phyloP scores from a whole-genome alignment of 495 filamentous ascomycete genomes.

The Neurospora terricola region DNA sequence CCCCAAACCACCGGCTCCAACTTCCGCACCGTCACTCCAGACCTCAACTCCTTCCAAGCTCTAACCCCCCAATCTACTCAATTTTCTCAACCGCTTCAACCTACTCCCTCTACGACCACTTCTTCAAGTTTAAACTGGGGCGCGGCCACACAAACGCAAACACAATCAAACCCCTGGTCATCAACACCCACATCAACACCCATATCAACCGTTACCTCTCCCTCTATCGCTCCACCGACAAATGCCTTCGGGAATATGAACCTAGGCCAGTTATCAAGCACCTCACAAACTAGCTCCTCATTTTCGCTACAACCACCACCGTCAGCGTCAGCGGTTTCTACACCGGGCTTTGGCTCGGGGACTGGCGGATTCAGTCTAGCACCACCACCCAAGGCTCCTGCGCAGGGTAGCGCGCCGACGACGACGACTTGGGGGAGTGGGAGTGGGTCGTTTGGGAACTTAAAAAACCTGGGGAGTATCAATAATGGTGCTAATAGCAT shows the following conservation, averaged over 20 bases:
- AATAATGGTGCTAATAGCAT: background rate
- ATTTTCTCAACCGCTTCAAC: conserved; percentile 43
- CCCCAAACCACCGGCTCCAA: conserved; percentile 25
- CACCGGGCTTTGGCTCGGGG: background rate
- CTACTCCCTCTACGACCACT: conserved; percentile 3
- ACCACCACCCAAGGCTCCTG: conserved; percentile 26
- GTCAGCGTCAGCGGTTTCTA: conserved; percentile 7
- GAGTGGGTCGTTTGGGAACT: background rate
- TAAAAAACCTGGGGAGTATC: no score
- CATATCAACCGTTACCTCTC: conserved; percentile 6
- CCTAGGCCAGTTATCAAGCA: conserved; percentile 21
- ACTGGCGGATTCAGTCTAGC: conserved; percentile 30
- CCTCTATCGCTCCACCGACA: conserved; percentile 3
- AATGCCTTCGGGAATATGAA: conserved; percentile 24
- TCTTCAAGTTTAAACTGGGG: conserved; percentile 26
- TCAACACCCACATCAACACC: conserved; percentile 20
- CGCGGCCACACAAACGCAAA: conserved; percentile 7
- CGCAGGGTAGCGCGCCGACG: conserved; percentile 6
- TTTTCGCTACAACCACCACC: conserved; percentile 44
- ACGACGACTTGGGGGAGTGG: background rate
- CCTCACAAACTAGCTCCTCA: conserved; percentile 17
- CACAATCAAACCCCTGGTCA: conserved; percentile 19
- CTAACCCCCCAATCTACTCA: conserved; percentile 43
- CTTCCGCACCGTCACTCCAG: conserved; percentile 48
- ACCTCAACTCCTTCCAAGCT: conserved; percentile 35